Conservation (phyloP, 1,284 basidiomycete species). For the Cutaneotrichosporon cavernicola region DNA sequence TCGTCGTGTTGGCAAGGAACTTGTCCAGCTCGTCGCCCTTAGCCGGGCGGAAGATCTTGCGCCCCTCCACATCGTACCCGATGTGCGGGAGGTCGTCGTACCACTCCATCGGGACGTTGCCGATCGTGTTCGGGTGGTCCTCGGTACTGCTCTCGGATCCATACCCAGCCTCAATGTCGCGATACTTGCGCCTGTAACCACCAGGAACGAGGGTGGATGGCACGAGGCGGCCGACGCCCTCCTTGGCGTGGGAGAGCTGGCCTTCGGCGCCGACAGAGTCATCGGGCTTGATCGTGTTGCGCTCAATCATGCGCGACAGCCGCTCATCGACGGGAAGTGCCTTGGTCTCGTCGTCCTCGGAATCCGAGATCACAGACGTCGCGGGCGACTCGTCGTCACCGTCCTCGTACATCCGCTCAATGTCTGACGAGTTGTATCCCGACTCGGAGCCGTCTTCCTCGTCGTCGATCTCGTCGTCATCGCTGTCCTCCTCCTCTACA, state of each 20-base stretch:
- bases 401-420: conserved; percentile 46
- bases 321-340: conserved; percentile 31
- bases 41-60: conserved; percentile 89
- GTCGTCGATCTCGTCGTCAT: conserved; percentile 31
- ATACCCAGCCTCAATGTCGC: conserved; percentile 92
- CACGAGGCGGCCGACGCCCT: conserved; percentile 43
- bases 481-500: conserved; percentile 34
- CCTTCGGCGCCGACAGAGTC: conserved; percentile 47
- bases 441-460: conserved; percentile 49
- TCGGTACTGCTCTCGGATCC: conserved; percentile 97
- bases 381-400: conserved; percentile 27
- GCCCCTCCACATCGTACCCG: conserved; percentile 94
- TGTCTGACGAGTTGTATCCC: conserved; percentile 54
- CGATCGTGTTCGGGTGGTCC: conserved; percentile 93
- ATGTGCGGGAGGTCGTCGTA: conserved; percentile 99
- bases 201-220: conserved; percentile 65
- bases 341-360: conserved; percentile 23
- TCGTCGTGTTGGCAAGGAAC: conserved; percentile 91
- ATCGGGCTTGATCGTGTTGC: conserved; percentile 49
- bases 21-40: conserved; percentile 96
- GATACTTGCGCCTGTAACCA: conserved; percentile 82
- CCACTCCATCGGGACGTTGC: conserved; percentile 96
- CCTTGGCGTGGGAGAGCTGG: conserved; percentile 48
- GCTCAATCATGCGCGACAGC: conserved; percentile 41
- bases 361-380: conserved; percentile 13